Evolutionary conservation across 1,139 yeast genomes (phyloP).

Genomic region (Maudiozyma humilis): DNA sequence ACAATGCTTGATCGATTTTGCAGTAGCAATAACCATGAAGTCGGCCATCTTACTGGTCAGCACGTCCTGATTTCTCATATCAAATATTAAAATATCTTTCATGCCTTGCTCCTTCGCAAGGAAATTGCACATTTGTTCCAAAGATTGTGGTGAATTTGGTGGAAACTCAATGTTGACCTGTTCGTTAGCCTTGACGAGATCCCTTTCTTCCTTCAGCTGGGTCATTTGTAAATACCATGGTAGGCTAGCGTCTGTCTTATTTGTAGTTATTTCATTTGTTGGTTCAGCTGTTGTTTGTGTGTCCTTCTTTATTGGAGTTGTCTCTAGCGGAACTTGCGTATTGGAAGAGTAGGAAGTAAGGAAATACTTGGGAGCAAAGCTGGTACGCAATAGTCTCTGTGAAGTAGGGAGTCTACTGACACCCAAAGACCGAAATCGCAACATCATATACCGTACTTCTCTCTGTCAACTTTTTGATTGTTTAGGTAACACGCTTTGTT

Average conservation of each 20-base stretch:
- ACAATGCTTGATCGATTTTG: constrained; percentile 69
- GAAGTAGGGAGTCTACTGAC: not conserved
- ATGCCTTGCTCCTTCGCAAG: constrained; percentile 59
- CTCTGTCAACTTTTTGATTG: too few species aligned
- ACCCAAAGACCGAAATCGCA: not conserved
- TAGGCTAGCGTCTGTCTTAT: not conserved
- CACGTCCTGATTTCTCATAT: constrained; percentile 40
- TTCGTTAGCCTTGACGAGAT: not conserved
- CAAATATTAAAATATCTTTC: constrained; percentile 52
- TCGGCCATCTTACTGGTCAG: constrained; percentile 36
- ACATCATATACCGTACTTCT: not conserved
- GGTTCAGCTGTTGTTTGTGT: too few species aligned
- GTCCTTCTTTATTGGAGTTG: too few species aligned
- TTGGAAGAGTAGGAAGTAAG: not conserved
- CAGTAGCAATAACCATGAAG: constrained; percentile 63
- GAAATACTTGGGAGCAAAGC: not conserved
- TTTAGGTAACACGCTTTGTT: too few species aligned
- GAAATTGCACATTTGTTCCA: constrained; percentile 40
- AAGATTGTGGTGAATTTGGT: constrained; percentile 42
- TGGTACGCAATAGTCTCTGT: not conserved
- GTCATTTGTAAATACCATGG: constrained; percentile 29
- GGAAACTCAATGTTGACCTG: constrained; percentile 38
- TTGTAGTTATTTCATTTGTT: not conserved
- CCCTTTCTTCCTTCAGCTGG: constrained; percentile 9
- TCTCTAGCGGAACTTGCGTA: too few species aligned